Percentiles rank a stretch among this genome's conserved stretches.
These are phyloP conservation scores for Penicillium longicatenatum DNA, from an alignment of 495 filamentous ascomycete species.

Conservation along the genomic window DNA sequence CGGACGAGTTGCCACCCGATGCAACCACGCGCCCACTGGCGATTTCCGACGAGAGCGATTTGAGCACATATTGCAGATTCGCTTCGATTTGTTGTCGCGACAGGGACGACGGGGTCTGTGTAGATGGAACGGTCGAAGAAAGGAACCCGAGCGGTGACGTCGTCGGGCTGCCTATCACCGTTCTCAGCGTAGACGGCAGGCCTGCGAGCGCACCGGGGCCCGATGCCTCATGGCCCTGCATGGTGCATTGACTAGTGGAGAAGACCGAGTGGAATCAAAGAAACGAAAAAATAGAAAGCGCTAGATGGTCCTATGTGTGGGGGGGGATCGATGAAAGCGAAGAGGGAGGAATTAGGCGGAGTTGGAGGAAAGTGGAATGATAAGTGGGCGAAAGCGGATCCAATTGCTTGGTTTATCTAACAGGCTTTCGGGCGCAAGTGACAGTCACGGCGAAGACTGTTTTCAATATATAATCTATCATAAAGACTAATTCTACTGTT, in stretches of 20 bases:
- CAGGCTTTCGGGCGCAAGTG: conserved; percentile 35
- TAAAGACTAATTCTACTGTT: neutral
- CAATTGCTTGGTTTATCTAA: conserved; percentile 22
- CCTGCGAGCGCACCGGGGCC: conserved; percentile 41
- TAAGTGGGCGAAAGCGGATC: conserved; percentile 20
- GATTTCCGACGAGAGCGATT: conserved; percentile 31
- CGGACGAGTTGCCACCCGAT: conserved; percentile 43
- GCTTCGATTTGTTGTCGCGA: conserved; percentile 30
- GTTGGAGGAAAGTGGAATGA: conserved; percentile 11
- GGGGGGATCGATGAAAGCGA: conserved; percentile 13
- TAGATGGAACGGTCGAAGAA: conserved; percentile 10
- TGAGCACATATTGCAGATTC: conserved; percentile 35
- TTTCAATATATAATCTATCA: neutral
- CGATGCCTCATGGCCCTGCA: conserved; percentile 49
- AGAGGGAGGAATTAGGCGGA: conserved; percentile 7
- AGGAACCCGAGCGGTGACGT: conserved; percentile 36
- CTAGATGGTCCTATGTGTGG: conserved; percentile 6
- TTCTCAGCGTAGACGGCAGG: conserved; percentile 40
- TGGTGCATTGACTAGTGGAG: conserved; percentile 42
- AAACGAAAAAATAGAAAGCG: conserved; percentile 1
- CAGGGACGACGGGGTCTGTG: conserved; percentile 19
- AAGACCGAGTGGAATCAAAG: conserved; percentile 4
- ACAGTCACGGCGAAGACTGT: neutral
- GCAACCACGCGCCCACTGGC: conserved; percentile 27
- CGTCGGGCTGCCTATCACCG: conserved; percentile 36